Evolutionary conservation across 352 stramenopile species (phyloP), one percentile per base, ranked within the genome.

Genomic region (Pythium monospermum): DNA sequence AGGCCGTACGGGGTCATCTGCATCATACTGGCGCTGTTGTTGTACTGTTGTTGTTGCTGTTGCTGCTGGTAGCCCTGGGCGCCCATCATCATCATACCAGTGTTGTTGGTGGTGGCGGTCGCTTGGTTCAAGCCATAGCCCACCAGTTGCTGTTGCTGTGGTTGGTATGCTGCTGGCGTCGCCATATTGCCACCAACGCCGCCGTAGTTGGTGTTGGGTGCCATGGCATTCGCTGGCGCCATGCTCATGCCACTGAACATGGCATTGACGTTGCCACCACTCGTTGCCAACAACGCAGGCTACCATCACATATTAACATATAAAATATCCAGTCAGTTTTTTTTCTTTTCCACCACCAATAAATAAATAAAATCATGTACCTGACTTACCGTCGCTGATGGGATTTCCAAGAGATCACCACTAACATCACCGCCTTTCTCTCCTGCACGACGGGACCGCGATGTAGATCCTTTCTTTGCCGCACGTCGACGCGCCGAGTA

Each of bases 1-100:
- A 88, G 66, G 23, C 80, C 80, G 57, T 88, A 91, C 53, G 79
- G 79, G 26, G 73, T 85, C 73, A 91, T 83, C 57, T 91, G 80
- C 69, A 83, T 83, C 73, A 83, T 79, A 27, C 52, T 64, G 16
- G 69, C 60, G n/a, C n/a, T n/a, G n/a, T n/a, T n/a, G 48, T 80
- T 83, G 63, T 83, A 75, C 54, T 85, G 66, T 33, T 74, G 66
- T 49, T 32, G 27, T 19, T 41, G 35, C 16, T 44, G 44, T 25
- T 61, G 51, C n/a, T 57, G 54, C 38, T 53, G 49, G 22, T 57
- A 49, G 48, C 54, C 53, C 7, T 27, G n/a, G 30, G 53, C 54
- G 49, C 56, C 36, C 55, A 77, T 77, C 0, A 53, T 66, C 30
- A 66, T 73, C 41, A 76, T 69, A 13, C 37, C 69, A 15, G 66